Conservation (phyloP, 306 rosid species). For the Fragaria ananassa region DNA sequence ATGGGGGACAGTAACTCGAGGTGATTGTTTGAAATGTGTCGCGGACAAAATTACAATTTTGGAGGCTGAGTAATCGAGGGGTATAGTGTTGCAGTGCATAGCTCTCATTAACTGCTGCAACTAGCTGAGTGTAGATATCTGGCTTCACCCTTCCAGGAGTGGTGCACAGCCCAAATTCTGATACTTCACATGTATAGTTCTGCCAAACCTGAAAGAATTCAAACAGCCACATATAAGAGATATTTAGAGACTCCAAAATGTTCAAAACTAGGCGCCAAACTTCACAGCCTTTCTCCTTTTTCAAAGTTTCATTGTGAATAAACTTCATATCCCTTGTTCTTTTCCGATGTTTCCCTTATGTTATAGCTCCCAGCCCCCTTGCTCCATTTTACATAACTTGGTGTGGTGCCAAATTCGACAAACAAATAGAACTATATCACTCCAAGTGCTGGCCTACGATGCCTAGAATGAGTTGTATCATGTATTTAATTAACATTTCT, state of each 20-base stretch:
- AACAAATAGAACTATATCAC: background rate
- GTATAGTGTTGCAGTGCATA: constrained; percentile 90
- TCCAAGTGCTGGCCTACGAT: background rate
- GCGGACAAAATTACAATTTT: constrained; percentile 89
- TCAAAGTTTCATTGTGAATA: background rate
- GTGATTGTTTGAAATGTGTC: constrained; percentile 75
- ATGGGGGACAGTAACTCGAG: constrained; percentile 68
- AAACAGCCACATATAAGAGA: background rate
- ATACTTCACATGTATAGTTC: constrained; percentile 61
- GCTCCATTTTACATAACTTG: background rate
- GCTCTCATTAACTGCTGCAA: constrained; percentile 79
- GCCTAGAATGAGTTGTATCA: background rate
- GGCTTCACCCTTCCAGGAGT: constrained; percentile 84
- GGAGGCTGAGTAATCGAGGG: constrained; percentile 76
- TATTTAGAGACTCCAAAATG: background rate
- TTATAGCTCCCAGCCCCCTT: background rate
- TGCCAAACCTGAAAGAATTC: constrained; percentile 72
- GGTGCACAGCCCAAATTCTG: constrained; percentile 55
- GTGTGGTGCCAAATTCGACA: background rate
- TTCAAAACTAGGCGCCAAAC: background rate
- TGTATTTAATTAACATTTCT: background rate
- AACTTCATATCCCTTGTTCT: background rate
- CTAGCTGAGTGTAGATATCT: constrained; percentile 55
- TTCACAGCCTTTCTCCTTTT: background rate
- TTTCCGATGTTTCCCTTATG: background rate